Conservation (phyloP, 208 protist genomes). For the Tetramitus jugosus region DNA sequence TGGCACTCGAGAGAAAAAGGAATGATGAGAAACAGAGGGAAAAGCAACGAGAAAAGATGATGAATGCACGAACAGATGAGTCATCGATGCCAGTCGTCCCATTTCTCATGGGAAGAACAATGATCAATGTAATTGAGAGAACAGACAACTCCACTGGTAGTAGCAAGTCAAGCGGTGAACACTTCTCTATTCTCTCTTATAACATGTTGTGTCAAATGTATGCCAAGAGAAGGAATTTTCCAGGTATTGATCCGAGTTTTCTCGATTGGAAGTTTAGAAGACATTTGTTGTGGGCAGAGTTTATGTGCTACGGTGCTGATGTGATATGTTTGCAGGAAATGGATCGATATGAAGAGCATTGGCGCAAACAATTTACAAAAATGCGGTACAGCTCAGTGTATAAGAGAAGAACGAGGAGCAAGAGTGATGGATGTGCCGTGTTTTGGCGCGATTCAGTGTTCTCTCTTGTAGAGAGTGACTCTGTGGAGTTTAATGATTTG, state of each 20-base stretch:
- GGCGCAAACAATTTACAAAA: not conserved
- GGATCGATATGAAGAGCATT: not conserved
- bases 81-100: too few species aligned
- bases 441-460: not conserved
- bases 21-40: too few species aligned
- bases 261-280: not conserved
- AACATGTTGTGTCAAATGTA: slow-evolving; percentile 15
- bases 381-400: not conserved
- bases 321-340: not conserved
- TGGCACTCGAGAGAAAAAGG: too few species aligned
- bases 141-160: too few species aligned
- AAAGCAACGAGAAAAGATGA: too few species aligned
- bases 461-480: not conserved
- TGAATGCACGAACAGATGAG: too few species aligned
- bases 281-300: not conserved
- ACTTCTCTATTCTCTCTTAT: not conserved
- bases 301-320: not conserved
- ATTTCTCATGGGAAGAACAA: too few species aligned
- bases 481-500: not conserved
- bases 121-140: too few species aligned
- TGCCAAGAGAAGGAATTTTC: not conserved
- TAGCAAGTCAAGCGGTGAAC: too few species aligned
- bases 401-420: not conserved
- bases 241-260: not conserved
- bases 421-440: slow-evolving; percentile 11